phyloP scores from a whole-genome alignment of 176 grass and related monocot genomes.

The Carex scoparia region DNA sequence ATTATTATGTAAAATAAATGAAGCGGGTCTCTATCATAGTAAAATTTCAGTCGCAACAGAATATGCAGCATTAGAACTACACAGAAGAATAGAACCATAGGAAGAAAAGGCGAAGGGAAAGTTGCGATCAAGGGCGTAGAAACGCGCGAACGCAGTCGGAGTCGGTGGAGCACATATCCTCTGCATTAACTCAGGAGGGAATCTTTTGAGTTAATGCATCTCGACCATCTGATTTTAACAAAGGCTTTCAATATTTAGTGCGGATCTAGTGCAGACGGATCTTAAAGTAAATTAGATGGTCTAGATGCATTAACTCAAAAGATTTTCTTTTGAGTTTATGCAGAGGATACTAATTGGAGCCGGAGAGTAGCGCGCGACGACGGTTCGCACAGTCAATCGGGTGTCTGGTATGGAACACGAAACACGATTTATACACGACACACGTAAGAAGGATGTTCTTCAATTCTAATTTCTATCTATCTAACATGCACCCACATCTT shows the following conservation, averaged over 20 bases:
- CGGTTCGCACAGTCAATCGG: neutral
- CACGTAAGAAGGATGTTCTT: neutral
- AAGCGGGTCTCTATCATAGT: neutral
- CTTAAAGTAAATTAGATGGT: too few relatives aligned
- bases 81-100: neutral
- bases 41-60: neutral
- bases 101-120: neutral
- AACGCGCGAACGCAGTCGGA: constrained; percentile 20
- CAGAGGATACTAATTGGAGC: too few relatives aligned
- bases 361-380: neutral
- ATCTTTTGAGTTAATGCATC: too few relatives aligned
- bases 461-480: neutral
- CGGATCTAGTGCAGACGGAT: too few relatives aligned
- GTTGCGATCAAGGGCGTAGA: constrained; percentile 15
- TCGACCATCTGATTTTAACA: too few relatives aligned
- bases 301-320: too few relatives aligned
- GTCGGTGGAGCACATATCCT: too few relatives aligned
- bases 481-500: neutral
- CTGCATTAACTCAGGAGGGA: too few relatives aligned
- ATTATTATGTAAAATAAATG: neutral
- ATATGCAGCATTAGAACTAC: neutral
- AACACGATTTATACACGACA: neutral
- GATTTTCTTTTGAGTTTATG: too few relatives aligned
- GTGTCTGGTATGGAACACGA: neutral
- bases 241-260: too few relatives aligned